Base-by-base conservation (phyloP, 805 yeast genomes). In the Brettanomyces sp. region DNA sequence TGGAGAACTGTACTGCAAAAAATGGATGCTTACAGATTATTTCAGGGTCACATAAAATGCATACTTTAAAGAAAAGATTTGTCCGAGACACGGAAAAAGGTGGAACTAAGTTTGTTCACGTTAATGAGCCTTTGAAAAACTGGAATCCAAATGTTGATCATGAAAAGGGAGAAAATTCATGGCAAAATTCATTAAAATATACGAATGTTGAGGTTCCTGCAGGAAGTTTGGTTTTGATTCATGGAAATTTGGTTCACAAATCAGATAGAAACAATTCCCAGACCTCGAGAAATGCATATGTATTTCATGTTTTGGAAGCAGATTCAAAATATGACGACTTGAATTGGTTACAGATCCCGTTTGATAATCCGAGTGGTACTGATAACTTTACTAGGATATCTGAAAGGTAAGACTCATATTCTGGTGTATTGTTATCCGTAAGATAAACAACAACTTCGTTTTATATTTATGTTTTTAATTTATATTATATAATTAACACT, bases 291-390 rank as follows among this genome's bases (percentile, higher is more conserved):
- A 83, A 70, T 56, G 93, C 89, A 0, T 85, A 84, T 62, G 82
- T 93, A 0, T 85, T 85, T 63, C 95, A 85, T 57, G 73, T 82
- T 39, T 82, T 85, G 47, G 93, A 85, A 44, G 91, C 91, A 2
- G 62, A 50, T 2, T 66, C 75, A 11, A 59, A 71, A 24, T 85
- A 83, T 55, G 93, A 85, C 57, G 64, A 65, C 22, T 60, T 69
- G 55, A 85, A 85, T 58, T 85, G 95, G 93, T 69, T 85, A 34
- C 95, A 85, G 56, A 78, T 84, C 4, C 93, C 93, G 2, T 75
- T 82, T 0, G 56, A 74, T 4, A 50, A 54, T 6, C 64, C 63
- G 11, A 38, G 44, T 8, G 90, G 91, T 0, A 84, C 87, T 1
- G 60, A 71, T 0, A 65, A 80, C 13, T 83, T 84, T 50, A 73